Conservation (phyloP, 116 monocot species). For the Posidonia oceanica region DNA sequence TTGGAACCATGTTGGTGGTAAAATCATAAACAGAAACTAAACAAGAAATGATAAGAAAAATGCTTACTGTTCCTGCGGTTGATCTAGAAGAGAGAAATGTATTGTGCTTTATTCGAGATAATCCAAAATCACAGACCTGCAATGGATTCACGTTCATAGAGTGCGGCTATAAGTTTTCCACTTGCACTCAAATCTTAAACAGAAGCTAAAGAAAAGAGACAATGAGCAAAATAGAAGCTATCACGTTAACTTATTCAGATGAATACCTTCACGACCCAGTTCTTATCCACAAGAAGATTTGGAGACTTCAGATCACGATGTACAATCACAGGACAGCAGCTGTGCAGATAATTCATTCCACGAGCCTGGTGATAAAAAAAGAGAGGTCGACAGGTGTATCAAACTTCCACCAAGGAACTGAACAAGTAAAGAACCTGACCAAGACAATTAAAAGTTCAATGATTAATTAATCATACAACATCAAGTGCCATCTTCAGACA, state of each 20-base stretch:
- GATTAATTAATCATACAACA: slow-evolving; percentile 30
- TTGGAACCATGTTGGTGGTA: too few species aligned
- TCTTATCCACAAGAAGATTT: slow-evolving; percentile 79
- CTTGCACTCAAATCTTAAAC: too few species aligned
- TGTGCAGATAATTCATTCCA: slow-evolving; percentile 84
- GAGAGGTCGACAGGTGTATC: background rate
- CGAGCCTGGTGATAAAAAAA: slow-evolving; percentile 33
- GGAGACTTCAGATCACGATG: slow-evolving; percentile 82
- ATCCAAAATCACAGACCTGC: slow-evolving; percentile 67
- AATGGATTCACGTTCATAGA: background rate
- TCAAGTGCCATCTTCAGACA: slow-evolving; percentile 70
- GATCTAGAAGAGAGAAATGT: slow-evolving; percentile 65
- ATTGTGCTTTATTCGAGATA: slow-evolving; percentile 50
- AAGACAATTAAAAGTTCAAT: background rate
- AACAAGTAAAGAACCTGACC: background rate
- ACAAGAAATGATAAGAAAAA: background rate
- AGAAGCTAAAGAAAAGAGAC: too few species aligned
- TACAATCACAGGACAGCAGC: slow-evolving; percentile 50
- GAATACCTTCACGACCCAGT: slow-evolving; percentile 77
- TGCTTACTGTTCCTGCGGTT: slow-evolving; percentile 57
- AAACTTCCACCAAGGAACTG: background rate
- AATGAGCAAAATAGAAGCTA: too few species aligned
- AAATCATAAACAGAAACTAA: too few species aligned
- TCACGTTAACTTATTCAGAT: background rate
- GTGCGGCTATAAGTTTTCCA: too few species aligned